phyloP scores from a whole-genome alignment of 1,284 basidiomycete genomes.

The Moniliella sp. region DNA sequence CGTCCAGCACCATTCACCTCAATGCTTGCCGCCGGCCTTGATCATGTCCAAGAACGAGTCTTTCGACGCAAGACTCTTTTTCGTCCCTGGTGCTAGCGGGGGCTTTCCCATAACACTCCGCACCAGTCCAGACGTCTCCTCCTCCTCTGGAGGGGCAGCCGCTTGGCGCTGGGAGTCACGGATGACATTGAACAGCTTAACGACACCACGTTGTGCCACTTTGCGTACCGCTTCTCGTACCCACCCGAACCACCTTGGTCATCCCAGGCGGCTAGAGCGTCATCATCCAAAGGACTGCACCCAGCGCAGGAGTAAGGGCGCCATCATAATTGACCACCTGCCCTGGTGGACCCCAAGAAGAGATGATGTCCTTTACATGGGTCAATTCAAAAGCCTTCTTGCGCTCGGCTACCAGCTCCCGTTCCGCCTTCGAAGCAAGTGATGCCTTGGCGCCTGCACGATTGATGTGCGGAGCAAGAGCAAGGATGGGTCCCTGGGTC shows the following conservation, averaged over 20 bases:
- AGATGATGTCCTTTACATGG: conserved; percentile 27
- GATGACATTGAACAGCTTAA: conserved; percentile 33
- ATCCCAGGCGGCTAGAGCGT: conserved; percentile 4
- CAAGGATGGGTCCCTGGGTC: conserved; percentile 14
- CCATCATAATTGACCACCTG: conserved; percentile 4
- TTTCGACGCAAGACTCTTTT: too few relatives aligned
- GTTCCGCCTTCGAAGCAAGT: conserved; percentile 22
- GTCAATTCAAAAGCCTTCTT: conserved; percentile 19
- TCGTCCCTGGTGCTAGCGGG: too few relatives aligned
- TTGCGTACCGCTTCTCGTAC: conserved; percentile 25
- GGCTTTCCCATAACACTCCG: too few relatives aligned
- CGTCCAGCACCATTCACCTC: too few relatives aligned
- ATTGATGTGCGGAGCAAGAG: conserved; percentile 25
- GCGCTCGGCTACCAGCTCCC: conserved; percentile 19
- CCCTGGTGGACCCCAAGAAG: conserved; percentile 28
- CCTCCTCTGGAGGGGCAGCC: too few relatives aligned
- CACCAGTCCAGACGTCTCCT: too few relatives aligned
- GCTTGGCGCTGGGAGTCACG: conserved; percentile 29
- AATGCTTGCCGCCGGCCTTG: too few relatives aligned
- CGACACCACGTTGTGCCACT: conserved; percentile 28
- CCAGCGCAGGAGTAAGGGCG: not conserved
- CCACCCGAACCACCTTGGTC: conserved; percentile 17
- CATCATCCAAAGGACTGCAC: not conserved
- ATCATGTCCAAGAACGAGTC: too few relatives aligned
- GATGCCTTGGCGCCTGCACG: conserved; percentile 14